Evolutionary conservation across 1,284 basidiomycete species (phyloP), one percentile per base, ranked within the genome.

Genomic region (Ustilago bromivora): DNA sequence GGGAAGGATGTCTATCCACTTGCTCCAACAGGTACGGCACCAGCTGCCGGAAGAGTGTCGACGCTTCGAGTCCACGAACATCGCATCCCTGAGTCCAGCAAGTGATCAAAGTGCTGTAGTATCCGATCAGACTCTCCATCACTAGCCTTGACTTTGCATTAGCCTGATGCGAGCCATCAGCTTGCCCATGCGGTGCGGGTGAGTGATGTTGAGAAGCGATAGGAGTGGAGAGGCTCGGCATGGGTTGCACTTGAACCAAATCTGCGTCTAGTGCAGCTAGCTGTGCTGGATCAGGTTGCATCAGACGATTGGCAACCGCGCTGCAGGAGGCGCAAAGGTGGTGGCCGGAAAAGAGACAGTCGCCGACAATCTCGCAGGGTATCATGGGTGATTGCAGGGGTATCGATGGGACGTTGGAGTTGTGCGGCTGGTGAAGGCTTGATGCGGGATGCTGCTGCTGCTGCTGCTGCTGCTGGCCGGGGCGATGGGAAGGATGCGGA

Each of bases 11-110:
- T 28, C 49, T 41, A 52, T 75, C 60, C 2, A 70, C 66, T 28
- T 67, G 65, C 13, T 75, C 72, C 19, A 75, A 31, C 23, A 75
- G 53, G 17, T 75, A 75, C 17, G 72, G 67, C 34, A 75, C 72
- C 12, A 75, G 54, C 31, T 59, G 56, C 2, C 62, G 72, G 23
- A 75, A 75, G 10, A 75, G 55, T 13, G 59, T 59, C 32, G 72
- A 75, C 3, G 59, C 57, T 49, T 75, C 67, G 31, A 75, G 61
- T 4, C 72, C 72, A n/a, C 67, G 63, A 9, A 69, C 72, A 35
- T 75, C 67, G 40, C 72, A 75, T 6, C 72, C 72, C 19, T 70
- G 67, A 12, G 64, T 60, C 72, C 72, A 75, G 52, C 72, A 75
- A 0, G 67, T 70, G 67, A 75, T 75, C 52, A 75, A 67, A 23